Evolutionary conservation across 257 asterid genomes (phyloP), one percentile per base, ranked within the genome.

Genomic region (Coffea canephora): DNA sequence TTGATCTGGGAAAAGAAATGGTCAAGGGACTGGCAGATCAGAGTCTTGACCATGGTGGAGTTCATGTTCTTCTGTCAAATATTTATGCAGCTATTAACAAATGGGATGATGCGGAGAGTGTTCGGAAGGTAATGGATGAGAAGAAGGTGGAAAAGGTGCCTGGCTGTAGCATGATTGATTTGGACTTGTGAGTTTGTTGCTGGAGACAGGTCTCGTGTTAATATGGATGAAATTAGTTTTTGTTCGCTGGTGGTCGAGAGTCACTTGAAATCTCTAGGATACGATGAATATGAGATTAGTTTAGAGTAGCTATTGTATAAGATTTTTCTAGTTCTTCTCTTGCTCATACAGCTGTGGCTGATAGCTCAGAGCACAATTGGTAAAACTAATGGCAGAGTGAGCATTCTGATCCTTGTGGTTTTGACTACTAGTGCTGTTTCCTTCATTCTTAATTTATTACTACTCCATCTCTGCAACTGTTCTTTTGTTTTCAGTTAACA

Each of bases 71-170:
- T 8, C 82, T 89, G 67, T 91, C 95, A 12, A 87, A 91, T 75
- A 83, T 91, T 55, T 88, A 89, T 66, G 93, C 91, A 3, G 79
- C 85, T 8, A 23, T 48, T 64, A 69, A 84, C n/a, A 84, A 75
- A 69, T 89, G 95, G 95, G 88, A 88, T 23, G 83, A 85, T 45
- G 95, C 83, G 81, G 86, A 86, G 88, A 81, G 76, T 69, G 87
- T 86, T 25, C 74, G 95, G 73, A 77, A 79, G 83, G 83, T 74
- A 71, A 90, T 90, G 95, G 82, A 78, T 19, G 89, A 84, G 65
- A 81, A 74, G 68, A 78, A 71, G 64, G 87, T 89, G 79, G 84
- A 82, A 62, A 89, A 85, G 85, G 87, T 85, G 72, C 82, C 87
- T n/a, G 95, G 91, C 57, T 83, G 87, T 77, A 89, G 93, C 84